Conservation (phyloP, 345 rosid species). For the Citrus mangshanensis region DNA sequence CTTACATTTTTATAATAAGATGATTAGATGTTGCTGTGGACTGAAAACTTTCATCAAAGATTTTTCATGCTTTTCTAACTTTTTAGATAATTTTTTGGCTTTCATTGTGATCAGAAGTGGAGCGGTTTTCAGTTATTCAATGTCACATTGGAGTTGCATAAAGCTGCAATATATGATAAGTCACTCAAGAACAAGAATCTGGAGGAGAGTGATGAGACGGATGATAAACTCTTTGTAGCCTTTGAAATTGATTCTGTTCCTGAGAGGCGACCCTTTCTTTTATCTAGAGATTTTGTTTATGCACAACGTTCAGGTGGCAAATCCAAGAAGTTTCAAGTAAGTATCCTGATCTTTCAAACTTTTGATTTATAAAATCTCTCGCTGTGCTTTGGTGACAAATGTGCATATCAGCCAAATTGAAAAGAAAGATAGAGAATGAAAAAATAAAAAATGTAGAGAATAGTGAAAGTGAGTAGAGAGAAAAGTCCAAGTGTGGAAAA, state of each 20-base stretch:
- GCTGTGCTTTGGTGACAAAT: not conserved
- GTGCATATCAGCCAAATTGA: not conserved
- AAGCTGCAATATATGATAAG: constrained; percentile 17
- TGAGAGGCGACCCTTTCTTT: constrained; percentile 30
- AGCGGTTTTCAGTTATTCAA: constrained; percentile 14
- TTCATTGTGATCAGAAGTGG: constrained; percentile 36
- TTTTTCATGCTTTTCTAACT: no score
- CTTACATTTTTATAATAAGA: not conserved
- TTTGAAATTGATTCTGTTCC: constrained; percentile 24
- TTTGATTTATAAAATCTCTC: not conserved
- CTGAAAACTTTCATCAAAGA: no score
- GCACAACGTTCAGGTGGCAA: constrained; percentile 21
- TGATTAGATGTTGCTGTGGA: no score
- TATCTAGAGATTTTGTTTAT: constrained; percentile 41
- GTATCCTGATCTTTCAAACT: not conserved
- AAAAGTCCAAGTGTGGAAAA: not conserved
- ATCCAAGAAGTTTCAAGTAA: constrained; percentile 30
- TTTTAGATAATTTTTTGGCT: not conserved
- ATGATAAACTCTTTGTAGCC: constrained; percentile 22
- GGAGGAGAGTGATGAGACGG: not conserved
- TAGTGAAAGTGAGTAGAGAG: not conserved
- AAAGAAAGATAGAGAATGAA: no score
- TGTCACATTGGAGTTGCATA: constrained; percentile 23
- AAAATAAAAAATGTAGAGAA: not conserved
- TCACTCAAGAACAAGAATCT: not conserved